Evolutionary conservation across 176 grass and related monocot species (phyloP), one percentile per base, ranked within the genome.

Genomic region (Elymus sibiricus): DNA sequence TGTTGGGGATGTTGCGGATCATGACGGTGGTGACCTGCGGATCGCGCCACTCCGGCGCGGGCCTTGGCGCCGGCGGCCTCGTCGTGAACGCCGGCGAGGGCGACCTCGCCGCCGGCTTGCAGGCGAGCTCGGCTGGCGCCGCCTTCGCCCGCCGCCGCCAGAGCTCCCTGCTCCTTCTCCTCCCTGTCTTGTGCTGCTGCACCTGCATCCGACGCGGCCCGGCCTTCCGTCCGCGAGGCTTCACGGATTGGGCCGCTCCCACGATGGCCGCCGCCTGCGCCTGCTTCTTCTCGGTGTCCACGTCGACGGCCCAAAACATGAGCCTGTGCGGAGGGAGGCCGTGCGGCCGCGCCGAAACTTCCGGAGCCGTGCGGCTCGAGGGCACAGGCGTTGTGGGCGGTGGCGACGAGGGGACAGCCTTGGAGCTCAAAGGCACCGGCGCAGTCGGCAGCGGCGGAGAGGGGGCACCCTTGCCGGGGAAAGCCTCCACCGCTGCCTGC

Each of bases 1-100:
- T 92, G 83, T 94, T 94, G 25, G 94, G 94, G 39, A 97, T 92
- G 77, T 97, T 97, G 6, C 88, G 91, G 5, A 97, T 56, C 94
- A 97, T 97, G 21, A 97, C 66, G 2, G 90, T 94, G 29, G 90
- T 92, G 44, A 31, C 73, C 26, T 2, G 8, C 25, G 1, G 6
- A 49, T 59, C 1, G 21, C 64, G 42, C 25, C 38, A 19, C 24
- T 69, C 6, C 19, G 64, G 28, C 5, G 70, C 21, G 42, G 37
- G 31, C 24, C 61, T 2, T 21, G 35, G 14, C 21, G 5, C 3
- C 12, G 5, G 1, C 27, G 26, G 25, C 69, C 22, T 24, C 76
- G 69, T 85, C 37, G 89, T 82, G 74, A 76, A 81, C 56, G 2
- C 13, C 13, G 62, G 11, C 78, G 83, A 25, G 19, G 88, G 44